Conservation (phyloP, 352 stramenopile species). For the Thraustochytrium striatum region DNA sequence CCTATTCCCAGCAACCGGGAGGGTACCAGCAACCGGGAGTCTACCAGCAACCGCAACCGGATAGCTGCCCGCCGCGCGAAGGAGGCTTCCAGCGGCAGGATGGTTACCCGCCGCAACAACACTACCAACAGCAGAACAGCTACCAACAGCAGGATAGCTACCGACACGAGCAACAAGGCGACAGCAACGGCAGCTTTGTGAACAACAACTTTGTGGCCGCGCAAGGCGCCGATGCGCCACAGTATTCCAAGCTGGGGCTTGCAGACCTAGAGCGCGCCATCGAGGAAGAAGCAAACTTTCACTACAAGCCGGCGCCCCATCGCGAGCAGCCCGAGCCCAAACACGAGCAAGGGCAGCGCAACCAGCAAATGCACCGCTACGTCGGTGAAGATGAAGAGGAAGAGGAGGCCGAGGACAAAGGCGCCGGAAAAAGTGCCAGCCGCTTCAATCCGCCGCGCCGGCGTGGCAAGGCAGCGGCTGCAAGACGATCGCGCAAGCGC, state of each 20-base stretch:
- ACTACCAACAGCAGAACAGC: too few relatives aligned
- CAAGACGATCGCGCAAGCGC: background rate
- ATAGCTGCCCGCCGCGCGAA: too few relatives aligned
- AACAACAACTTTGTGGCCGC: background rate
- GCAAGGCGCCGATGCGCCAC: background rate
- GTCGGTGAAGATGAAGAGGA: too few relatives aligned
- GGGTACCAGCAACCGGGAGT: too few relatives aligned
- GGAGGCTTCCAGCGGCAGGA: too few relatives aligned
- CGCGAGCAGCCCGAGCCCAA: background rate
- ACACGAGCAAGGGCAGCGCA: background rate
- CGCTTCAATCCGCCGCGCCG: background rate
- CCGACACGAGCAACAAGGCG: background rate
- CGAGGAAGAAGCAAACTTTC: background rate
- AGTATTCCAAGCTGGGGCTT: background rate
- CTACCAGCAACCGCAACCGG: too few relatives aligned
- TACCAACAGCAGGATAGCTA: background rate
- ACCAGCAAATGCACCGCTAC: background rate
- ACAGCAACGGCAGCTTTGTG: background rate
- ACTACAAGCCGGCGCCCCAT: background rate
- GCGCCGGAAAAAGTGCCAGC: background rate
- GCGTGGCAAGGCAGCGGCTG: background rate
- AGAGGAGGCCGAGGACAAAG: background rate
- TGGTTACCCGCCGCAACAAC: too few relatives aligned
- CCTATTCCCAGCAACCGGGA: too few relatives aligned
- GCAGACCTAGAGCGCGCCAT: background rate